Conservation (phyloP, 805 yeast species). For the Ascoidea asiatica region DNA sequence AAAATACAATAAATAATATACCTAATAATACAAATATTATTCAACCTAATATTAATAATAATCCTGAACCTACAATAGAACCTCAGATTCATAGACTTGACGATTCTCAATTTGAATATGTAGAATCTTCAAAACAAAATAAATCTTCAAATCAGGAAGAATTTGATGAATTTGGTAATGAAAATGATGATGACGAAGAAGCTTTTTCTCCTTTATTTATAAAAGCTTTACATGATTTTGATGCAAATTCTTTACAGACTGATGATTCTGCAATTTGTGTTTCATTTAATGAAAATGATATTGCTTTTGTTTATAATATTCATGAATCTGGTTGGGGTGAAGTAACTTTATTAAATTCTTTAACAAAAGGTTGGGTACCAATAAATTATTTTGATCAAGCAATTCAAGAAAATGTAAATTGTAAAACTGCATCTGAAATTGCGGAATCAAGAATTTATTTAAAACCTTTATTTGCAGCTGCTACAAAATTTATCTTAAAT, state of each 20-base stretch:
- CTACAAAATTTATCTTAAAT: conserved; percentile 52
- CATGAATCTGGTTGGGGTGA: conserved; percentile 87
- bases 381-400: conserved; percentile 56
- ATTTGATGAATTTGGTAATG: conserved; percentile 17
- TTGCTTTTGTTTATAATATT: conserved; percentile 65
- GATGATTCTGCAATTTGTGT: conserved; percentile 63
- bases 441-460: conserved; percentile 38
- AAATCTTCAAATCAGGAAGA: conserved; percentile 3
- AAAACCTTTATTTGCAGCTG: conserved; percentile 39
- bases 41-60: no score
- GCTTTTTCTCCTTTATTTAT: conserved; percentile 44
- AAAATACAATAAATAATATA: no score
- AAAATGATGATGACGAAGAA: no score
- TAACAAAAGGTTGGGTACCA: conserved; percentile 75
- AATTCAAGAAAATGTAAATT: conserved; percentile 15
- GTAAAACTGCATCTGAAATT: conserved; percentile 10
- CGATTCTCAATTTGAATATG: no score
- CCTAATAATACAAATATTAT: no score
- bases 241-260: conserved; percentile 39
- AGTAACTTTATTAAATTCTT: conserved; percentile 51
- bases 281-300: conserved; percentile 54
- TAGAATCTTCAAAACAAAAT: conserved; percentile 1
- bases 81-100: no score
- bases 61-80: no score
- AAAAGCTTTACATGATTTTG: conserved; percentile 45